phyloP scores from a whole-genome alignment of 2,329 filamentous ascomycete species.

The Pezicula radicicola region DNA sequence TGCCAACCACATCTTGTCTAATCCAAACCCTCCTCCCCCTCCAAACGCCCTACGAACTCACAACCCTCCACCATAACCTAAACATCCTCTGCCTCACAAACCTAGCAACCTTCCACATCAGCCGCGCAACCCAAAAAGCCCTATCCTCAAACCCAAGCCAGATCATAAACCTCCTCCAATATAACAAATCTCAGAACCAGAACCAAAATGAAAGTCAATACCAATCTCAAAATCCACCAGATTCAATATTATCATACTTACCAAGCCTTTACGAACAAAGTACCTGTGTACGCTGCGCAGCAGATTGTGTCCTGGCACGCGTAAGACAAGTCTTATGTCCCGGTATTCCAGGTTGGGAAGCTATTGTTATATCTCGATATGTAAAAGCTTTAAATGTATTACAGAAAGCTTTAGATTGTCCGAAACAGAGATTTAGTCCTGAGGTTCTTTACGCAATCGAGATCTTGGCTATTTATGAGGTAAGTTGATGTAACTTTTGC shows the following conservation, averaged over 20 bases:
- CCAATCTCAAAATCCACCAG: too few relatives aligned
- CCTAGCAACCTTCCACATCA: slow-evolving; percentile 23
- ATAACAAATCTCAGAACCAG: slow-evolving; percentile 11
- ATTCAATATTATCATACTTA: slow-evolving; percentile 23
- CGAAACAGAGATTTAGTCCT: slow-evolving; percentile 15
- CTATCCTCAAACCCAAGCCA: slow-evolving; percentile 18
- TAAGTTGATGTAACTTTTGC: slow-evolving; percentile 12
- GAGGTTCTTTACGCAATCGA: slow-evolving; percentile 24
- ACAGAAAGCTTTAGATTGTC: slow-evolving; percentile 19
- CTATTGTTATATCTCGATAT: slow-evolving; percentile 16
- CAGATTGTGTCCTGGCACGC: slow-evolving; percentile 23
- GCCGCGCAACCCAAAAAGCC: slow-evolving; percentile 18
- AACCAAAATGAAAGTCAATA: too few relatives aligned
- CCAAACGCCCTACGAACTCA: slow-evolving; percentile 22
- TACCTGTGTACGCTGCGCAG: slow-evolving; percentile 21
- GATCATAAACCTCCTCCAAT: slow-evolving; percentile 19
- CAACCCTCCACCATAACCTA: slow-evolving; percentile 20
- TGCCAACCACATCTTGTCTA: too few relatives aligned
- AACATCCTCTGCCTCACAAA: slow-evolving; percentile 24
- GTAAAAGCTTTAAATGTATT: slow-evolving; percentile 18
- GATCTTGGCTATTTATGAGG: slow-evolving; percentile 22
- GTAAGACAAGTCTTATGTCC: slow-evolving; percentile 21
- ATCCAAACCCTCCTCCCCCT: slow-evolving; percentile 6
- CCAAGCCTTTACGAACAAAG: slow-evolving; percentile 22
- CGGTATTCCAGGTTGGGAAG: slow-evolving; percentile 9